phyloP scores from a whole-genome alignment of 1,139 yeast genomes.

The Suhomyces maxii region DNA sequence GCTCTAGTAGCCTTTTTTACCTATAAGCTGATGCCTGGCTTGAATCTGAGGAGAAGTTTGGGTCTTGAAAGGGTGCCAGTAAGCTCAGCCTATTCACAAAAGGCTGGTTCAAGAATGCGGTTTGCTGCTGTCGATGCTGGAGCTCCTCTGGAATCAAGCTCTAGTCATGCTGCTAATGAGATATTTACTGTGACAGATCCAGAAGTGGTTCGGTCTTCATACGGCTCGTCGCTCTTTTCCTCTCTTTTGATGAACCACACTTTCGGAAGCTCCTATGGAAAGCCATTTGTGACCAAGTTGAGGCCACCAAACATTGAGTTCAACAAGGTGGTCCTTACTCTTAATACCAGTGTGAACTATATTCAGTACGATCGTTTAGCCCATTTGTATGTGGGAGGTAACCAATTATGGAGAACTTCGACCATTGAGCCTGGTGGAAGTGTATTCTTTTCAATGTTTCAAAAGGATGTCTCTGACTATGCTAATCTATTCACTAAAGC shows the following conservation, averaged over 20 bases:
- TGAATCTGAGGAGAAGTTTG: not conserved
- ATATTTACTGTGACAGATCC: slow-evolving; percentile 30
- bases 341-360: slow-evolving; percentile 62
- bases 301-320: slow-evolving; percentile 43
- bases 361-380: slow-evolving; percentile 78
- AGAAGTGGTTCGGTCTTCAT: slow-evolving; percentile 29
- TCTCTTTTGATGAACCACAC: slow-evolving; percentile 41
- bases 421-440: slow-evolving; percentile 74
- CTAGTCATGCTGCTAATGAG: slow-evolving; percentile 21
- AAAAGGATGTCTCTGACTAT: slow-evolving; percentile 68
- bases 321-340: slow-evolving; percentile 59
- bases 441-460: slow-evolving; percentile 38
- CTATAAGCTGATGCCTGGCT: not conserved
- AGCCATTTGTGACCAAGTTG: slow-evolving; percentile 45
- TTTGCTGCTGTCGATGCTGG: not conserved
- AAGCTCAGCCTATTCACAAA: not conserved
- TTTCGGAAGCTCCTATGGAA: slow-evolving; percentile 63
- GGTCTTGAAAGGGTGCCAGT: too few species aligned
- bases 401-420: slow-evolving; percentile 80
- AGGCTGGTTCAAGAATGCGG: not conserved
- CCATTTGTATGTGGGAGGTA: slow-evolving; percentile 63
- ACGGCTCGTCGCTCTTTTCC: slow-evolving; percentile 44
- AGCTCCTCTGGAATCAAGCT: slow-evolving; percentile 10
- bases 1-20: not conserved
- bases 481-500: slow-evolving; percentile 47